Evolutionary conservation across 371 early-diverging fungal genomes (phyloP), one percentile per base, ranked within the genome.

Genomic region (Rhizopus stolonifer): DNA sequence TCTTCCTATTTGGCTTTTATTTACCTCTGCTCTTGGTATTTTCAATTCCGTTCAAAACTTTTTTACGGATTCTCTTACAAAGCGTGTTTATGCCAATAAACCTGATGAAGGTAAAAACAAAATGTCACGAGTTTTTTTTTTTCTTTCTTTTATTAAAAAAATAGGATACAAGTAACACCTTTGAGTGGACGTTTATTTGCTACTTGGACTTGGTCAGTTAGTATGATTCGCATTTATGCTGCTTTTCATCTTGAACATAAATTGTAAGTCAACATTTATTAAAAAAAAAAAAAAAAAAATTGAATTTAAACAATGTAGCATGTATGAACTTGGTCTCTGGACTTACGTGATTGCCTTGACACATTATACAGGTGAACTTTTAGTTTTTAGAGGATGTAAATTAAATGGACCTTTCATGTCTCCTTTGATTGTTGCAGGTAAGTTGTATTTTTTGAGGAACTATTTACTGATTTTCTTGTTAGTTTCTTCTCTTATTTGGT

Each of bases 11-110:
- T 84, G 85, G 85, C 56, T 88, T 10, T 70, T 85, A 57, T 65
- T 90, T 39, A 84, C 89, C 29, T 84, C 88, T 53, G 74, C 79
- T 21, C 60, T 83, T 25, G 88, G 90, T 24, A 66, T 89, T 44
- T 87, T 88, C 69, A 90, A 93, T 69, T 79, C 85, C 22, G 60
- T 85, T 51, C 91, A 90, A 65, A 82, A 86, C 74, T 88, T 79
- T 58, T 79, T 65, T 69, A 89, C 72, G 38, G 69, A 67, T 66
- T 74, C 75, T 44, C 71, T 88, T 51, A 88, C 87, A 13, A 76
- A 81, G 29, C 78, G 84, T 25, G 79, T 93, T 62, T 93, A 91
- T 56, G 79, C 77, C 32, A 70, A 63, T 49, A 82, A 79, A 50
- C 79, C 82, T 22, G 59, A 75, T 18, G 76, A 83, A 70, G 81